These are phyloP conservation scores for Mycotypha africana DNA, from an alignment of 371 early-diverging fungal genomes.

Conservation along the genomic window DNA sequence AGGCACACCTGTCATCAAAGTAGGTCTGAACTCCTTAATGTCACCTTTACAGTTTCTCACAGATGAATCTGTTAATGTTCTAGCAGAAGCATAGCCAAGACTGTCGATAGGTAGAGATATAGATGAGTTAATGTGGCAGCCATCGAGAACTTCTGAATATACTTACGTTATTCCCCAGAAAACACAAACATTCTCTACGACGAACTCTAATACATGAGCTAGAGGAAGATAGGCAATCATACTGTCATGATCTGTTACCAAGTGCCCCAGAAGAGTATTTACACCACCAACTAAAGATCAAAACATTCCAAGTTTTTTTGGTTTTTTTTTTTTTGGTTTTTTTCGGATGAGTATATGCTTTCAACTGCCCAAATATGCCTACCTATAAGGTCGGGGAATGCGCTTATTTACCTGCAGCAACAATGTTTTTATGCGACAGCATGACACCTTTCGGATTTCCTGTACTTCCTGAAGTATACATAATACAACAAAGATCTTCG, in stretches of 20 bases:
- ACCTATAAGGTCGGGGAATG: no score
- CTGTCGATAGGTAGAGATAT: background rate
- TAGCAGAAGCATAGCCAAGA: conserved; percentile 87
- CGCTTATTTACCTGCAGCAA: conserved; percentile 55
- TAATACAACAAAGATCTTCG: conserved; percentile 85
- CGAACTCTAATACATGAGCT: conserved; percentile 89
- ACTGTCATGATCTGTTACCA: conserved; percentile 46
- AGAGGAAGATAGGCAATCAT: conserved; percentile 92
- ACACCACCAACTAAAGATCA: conserved; percentile 64
- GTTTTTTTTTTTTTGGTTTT: background rate
- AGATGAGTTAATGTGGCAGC: background rate
- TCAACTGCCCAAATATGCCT: no score
- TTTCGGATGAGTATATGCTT: no score
- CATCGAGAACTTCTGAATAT: no score
- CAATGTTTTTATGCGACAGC: conserved; percentile 81
- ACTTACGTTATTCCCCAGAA: conserved; percentile 61
- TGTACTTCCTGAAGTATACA: conserved; percentile 96
- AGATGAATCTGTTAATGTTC: conserved; percentile 86
- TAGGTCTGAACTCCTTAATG: conserved; percentile 88
- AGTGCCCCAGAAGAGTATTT: conserved; percentile 42
- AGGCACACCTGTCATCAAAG: conserved; percentile 90
- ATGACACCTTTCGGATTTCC: conserved; percentile 91
- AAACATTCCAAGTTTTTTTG: no score
- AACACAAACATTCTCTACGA: conserved; percentile 72
- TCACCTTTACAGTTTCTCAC: conserved; percentile 94